Conservation (phyloP, 2,329 filamentous ascomycete species). For the Beauveria sp. region DNA sequence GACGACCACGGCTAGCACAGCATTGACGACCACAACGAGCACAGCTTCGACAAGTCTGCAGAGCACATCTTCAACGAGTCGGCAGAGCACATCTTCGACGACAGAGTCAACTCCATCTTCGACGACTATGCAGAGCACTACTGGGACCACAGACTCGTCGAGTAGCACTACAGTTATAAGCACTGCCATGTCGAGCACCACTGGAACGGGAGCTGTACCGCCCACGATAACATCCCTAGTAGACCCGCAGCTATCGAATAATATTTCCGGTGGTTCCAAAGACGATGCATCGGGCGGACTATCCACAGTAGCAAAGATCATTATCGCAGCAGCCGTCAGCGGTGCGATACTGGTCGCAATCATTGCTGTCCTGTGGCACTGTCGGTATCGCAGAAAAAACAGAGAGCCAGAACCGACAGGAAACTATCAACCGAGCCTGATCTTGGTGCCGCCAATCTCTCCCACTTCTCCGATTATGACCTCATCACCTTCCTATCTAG, state of each 20-base stretch:
- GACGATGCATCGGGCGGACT: not conserved
- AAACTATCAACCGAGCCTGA: slow-evolving; percentile 8
- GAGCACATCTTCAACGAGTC: not conserved
- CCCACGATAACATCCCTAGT: slow-evolving; percentile 6
- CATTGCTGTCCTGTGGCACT: slow-evolving; percentile 9
- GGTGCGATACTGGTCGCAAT: slow-evolving; percentile 3
- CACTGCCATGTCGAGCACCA: not conserved
- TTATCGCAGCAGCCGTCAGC: not conserved
- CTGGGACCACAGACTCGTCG: not conserved
- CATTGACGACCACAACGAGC: not conserved
- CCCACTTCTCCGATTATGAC: slow-evolving; percentile 34
- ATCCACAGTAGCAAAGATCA: not conserved
- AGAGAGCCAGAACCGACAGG: not conserved
- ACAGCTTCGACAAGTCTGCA: not conserved
- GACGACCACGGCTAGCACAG: not conserved
- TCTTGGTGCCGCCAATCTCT: slow-evolving; percentile 17
- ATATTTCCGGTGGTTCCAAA: not conserved
- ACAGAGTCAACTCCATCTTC: not conserved
- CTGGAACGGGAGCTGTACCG: not conserved
- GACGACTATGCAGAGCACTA: not conserved
- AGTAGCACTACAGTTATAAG: not conserved
- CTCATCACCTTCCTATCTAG: slow-evolving; percentile 23
- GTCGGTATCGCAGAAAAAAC: slow-evolving; percentile 4
- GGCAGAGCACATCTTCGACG: not conserved
- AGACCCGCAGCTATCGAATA: slow-evolving; percentile 4